A percentile compares a stretch with the other conserved stretches of the same genome.
Evolutionary conservation across 768 basidiomycete species (phyloP).

Genomic region (Neoboletus brunneissimus): DNA sequence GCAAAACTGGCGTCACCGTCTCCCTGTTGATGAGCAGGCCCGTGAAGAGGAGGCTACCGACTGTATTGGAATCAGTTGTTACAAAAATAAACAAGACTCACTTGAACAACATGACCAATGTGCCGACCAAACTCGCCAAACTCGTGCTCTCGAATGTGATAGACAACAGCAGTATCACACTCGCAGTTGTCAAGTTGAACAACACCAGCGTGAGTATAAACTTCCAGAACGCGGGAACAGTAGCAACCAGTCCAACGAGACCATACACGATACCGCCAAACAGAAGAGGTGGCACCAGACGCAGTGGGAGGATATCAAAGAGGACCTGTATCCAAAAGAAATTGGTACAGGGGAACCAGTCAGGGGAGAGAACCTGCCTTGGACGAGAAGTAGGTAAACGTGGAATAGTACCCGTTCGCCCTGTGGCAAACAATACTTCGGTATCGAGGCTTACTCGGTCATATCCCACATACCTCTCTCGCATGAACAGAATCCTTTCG

Average conservation of each 20-base stretch:
- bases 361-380: constrained; percentile 49
- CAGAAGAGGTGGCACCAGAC: constrained; percentile 91
- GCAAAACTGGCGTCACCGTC: constrained; percentile 65
- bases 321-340: constrained; percentile 55
- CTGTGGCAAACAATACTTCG: constrained; percentile 40
- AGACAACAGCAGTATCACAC: constrained; percentile 85
- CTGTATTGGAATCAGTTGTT: constrained; percentile 6
- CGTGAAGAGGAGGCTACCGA: constrained; percentile 82
- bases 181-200: constrained; percentile 95
- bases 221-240: constrained; percentile 92
- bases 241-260: constrained; percentile 91
- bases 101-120: constrained; percentile 98
- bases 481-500: constrained; percentile 94
- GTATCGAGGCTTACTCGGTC: neutral
- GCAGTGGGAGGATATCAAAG: constrained; percentile 93
- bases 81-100: constrained; percentile 40
- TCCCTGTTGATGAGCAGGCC: constrained; percentile 94
- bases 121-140: constrained; percentile 92
- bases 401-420: constrained; percentile 96
- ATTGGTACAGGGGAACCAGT: neutral
- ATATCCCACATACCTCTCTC: constrained; percentile 70
- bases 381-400: constrained; percentile 94
- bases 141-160: constrained; percentile 84
- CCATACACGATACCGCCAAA: constrained; percentile 96
- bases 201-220: constrained; percentile 94